Evolutionary conservation across 1,284 basidiomycete species (phyloP), one percentile per base, ranked within the genome.

Genomic region (Apiotrichum sp.): DNA sequence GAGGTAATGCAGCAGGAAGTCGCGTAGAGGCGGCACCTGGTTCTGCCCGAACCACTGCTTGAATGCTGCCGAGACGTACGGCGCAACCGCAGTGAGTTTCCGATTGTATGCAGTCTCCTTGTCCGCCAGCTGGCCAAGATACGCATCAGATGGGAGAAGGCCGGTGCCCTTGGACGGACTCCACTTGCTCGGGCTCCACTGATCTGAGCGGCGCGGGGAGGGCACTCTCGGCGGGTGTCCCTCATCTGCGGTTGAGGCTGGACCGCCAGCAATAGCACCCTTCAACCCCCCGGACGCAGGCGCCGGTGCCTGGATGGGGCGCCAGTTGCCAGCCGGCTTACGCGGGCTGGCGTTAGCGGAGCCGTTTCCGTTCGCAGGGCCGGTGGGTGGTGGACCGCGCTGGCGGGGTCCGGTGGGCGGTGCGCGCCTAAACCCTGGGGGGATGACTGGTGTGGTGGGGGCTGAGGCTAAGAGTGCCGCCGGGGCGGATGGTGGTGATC

Each of bases 41-140:
- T 61, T 56, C 46, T 71, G 65, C 3, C 52, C 55, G 35, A 61
- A 64, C 72, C 72, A 74, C 16, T 64, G 60, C 6, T 53, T 51
- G 47, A 73, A 74, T 1, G 72, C 72, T 0, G 69, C 63, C 34
- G 63, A 58, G 33, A 74, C 62, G 50, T 72, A 74, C 4, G 71
- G 71, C 8, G 70, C 62, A 2, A 71, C 59, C 2, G 60, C 55
- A 36, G 52, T 50, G 2, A 66, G 34, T 45, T 68, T 62, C 22
- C 47, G 48, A 34, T 59, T 50, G 42, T 68, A 70, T 36, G 58
- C 45, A 14, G 53, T 46, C 49, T 68, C 64, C 35, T 63, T 63
- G 6, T 50, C 64, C 9, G 57, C 62, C 32, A 68, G 50, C 22
- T 58, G 59, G 14, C 66, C 57, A 16, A 64, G 56, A 38, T 62